Base-by-base conservation (phyloP, 2,329 filamentous ascomycete species). In the Trichophyton benhamiae region DNA sequence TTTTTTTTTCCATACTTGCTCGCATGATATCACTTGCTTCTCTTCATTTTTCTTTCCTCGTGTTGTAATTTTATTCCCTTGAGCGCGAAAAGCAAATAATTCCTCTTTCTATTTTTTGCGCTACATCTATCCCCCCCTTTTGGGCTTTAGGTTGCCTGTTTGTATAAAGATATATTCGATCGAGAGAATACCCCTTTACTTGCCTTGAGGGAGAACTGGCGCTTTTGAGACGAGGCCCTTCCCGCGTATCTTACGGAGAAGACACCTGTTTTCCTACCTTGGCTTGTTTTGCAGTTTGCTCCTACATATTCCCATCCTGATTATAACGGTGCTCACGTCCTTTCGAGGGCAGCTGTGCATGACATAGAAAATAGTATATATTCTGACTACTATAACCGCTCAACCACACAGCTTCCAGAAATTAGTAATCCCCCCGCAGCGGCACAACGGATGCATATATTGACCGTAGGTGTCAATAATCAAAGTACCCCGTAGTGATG, bases 21-120 rank as follows among this genome's bases (percentile, higher is more conserved):
- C 55, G 36, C 38, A 58, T 58, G 55, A 41, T 58, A 58, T 42
- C 55, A 58, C 38, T 58, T 41, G 25, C 25, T 0, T 36, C 33
- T n/a, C 17, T n/a, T 42, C 42, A 9, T 44, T 15, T 44, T 44
- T 44, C n/a, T 15, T 44, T 17, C 41, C 41, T 41, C 33, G n/a
- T 55, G 30, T 55, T 58, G 55, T 58, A 58, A 44, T 58, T 42
- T 22, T 58, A 58, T 42, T 42, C 33, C 55, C 22, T 27, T 42
- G 55, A 44, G 38, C 33, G 38, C 38, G 55, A 58, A 58, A 58
- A 58, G 38, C 55, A 58, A 58, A 58, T 58, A 58, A 58, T 58
- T 58, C 38, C 55, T 55, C 30, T 5, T 33, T 58, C 25, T 59
- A 59, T 49, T 52, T 49, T 48, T 20, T 36, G 25, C 22, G 33